Base-by-base conservation (phyloP, 257 asterid species). In the Ballota nigra region DNA sequence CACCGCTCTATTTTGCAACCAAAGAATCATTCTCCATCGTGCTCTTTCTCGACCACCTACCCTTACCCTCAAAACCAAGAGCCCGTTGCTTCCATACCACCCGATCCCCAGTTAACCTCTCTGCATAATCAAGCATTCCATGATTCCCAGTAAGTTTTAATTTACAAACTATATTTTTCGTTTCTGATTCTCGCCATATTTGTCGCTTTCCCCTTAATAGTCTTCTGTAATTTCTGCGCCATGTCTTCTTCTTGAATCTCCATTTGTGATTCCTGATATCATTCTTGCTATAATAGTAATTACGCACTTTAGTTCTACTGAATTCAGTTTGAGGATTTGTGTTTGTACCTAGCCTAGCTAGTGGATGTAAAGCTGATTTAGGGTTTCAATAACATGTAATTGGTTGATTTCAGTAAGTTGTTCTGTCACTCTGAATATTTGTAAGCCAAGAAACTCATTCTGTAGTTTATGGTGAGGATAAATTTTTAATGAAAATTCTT, bases 1-100 rank as follows among this genome's bases (percentile, higher is more conserved):
- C 96, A 90, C 81, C 75, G 80, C 75, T 47, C 80, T 40, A 47
- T 90, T 76, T 53, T 80, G 67, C 81, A 65, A 47, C 78, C 75
- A n/a, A 47, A 33, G 20, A 80, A 76, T 13, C 93, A 86, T 78
- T 73, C 85, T 31, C 81, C 83, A 7, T 24, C 81, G 9, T 84
- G 89, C 81, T 79, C 86, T 23, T 68, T 77, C 51, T 79, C 81
- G 76, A 55, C 78, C 57, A 18, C 75, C 3, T 66, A 56, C 38
- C 69, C 78, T 70, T 49, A 64, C 22, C 69, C 74, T 23, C 86
- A 61, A 60, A 70, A 28, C 60, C 77, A 66, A 10, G 59, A 57
- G 59, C 69, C 81, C 68, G 8, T 41, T n/a, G 77, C 81, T 75
- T 70, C 84, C 19, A 10, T 57, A 66, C 72, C 77, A 12, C 58